Evolutionary conservation across 2,329 filamentous ascomycete species (phyloP).

Genomic region (Fusarium verrucosum): DNA sequence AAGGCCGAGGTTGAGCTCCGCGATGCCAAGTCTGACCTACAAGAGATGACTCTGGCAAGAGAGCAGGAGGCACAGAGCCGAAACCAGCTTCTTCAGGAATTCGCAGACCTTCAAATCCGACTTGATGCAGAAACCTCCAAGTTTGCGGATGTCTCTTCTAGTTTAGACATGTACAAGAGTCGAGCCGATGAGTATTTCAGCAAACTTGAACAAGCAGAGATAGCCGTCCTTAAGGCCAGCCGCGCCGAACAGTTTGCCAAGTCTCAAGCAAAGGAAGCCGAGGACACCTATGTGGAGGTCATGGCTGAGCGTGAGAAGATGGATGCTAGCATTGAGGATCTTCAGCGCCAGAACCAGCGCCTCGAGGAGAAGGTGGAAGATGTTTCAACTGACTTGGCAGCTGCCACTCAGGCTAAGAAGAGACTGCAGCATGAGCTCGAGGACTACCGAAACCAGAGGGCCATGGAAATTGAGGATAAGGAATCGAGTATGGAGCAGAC

Average conservation of each 20-base stretch:
- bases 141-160: constrained; percentile 83
- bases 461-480: constrained; percentile 96
- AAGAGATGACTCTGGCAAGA: constrained; percentile 78
- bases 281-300: constrained; percentile 88
- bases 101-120: constrained; percentile 90
- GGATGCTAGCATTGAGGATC: constrained; percentile 85
- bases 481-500: constrained; percentile 97
- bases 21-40: constrained; percentile 82
- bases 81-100: constrained; percentile 88
- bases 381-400: constrained; percentile 86
- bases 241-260: constrained; percentile 95
- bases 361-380: constrained; percentile 94
- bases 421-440: constrained; percentile 96
- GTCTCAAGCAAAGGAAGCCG: constrained; percentile 86
- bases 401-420: constrained; percentile 88
- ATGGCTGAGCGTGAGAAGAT: constrained; percentile 93
- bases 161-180: constrained; percentile 87
- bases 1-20: constrained; percentile 86
- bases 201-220: constrained; percentile 96
- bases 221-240: constrained; percentile 89
- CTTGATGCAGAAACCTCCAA: constrained; percentile 90
- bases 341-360: constrained; percentile 88
- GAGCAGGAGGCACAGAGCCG: constrained; percentile 91
- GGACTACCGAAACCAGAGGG: constrained; percentile 93
- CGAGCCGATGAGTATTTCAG: constrained; percentile 96